Base-by-base conservation (phyloP, 2,329 filamentous ascomycete species). In the Ramularia endophylla region DNA sequence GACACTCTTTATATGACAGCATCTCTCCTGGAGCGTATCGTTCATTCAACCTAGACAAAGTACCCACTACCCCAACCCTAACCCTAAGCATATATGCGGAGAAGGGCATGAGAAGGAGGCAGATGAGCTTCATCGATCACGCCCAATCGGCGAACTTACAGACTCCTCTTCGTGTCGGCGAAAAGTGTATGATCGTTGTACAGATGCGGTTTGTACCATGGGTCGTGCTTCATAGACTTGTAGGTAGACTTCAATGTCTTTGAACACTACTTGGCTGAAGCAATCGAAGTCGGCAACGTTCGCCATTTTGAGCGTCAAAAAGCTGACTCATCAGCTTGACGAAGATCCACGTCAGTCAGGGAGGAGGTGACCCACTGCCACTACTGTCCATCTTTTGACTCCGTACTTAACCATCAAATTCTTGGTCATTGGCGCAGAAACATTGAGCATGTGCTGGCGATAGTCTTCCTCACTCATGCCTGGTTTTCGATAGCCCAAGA, bases 391-490 rank as follows among this genome's bases (percentile, higher is more conserved):
- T 7, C 25, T 20, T 31, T 33, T 27, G 12, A 31, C 18, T 37
- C 33, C 32, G 18, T 70, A 71, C 44, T 72, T 70, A 1, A 63
- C 66, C 69, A 74, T 71, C 3, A 74, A 57, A 9, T 59, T 65
- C 36, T 68, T 65, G 4, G 65, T 68, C 58, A 73, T 57, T 0
- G 70, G 69, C 0, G 68, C 71, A 0, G 63, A 67, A 1, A 71
- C 53, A 3, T 73, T 58, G 1, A 52, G 56, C 71, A 74, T 74
- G 48, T 75, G 64, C 41, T 67, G 37, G 2, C 62, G 53, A 47
- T 74, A 73, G n/a, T 59, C 70, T 30, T 70, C 68, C 42, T 72
- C 67, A 46, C 60, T 69, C 64, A 74, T 69, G 1, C 69, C 70
- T 0, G 62, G 56, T 42, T 65, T 67, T 3, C 64, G 60, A 47